These are phyloP conservation scores for Metschnikowia hibisci DNA, from an alignment of 805 yeast species.

Conservation along the genomic window DNA sequence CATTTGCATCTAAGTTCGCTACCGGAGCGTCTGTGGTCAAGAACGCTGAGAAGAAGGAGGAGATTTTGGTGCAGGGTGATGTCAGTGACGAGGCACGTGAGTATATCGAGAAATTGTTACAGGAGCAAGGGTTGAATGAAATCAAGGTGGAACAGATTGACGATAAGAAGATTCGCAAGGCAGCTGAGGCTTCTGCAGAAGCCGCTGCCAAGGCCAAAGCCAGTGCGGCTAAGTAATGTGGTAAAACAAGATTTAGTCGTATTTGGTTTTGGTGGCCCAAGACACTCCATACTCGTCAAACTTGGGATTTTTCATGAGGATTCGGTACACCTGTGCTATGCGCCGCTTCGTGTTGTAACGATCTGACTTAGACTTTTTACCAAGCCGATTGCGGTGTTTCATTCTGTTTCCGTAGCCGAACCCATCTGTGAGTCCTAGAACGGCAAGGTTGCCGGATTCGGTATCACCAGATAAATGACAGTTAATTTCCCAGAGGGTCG, in stretches of 20 bases:
- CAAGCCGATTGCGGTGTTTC: conserved; percentile 18
- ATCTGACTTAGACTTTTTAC: conserved; percentile 18
- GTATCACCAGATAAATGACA: conserved; percentile 20
- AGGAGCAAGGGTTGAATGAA: conserved; percentile 77
- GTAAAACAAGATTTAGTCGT: conserved; percentile 7
- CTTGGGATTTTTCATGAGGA: conserved; percentile 14
- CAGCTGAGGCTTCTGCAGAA: conserved; percentile 17
- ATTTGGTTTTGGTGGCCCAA: conserved; percentile 18
- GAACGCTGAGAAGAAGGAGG: conserved; percentile 88
- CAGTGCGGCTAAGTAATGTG: background rate
- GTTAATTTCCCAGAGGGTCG: conserved; percentile 22
- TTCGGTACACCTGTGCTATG: conserved; percentile 19
- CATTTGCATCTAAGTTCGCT: conserved; percentile 90
- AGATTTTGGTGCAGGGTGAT: conserved; percentile 90
- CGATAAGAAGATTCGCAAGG: conserved; percentile 68
- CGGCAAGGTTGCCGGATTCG: conserved; percentile 22
- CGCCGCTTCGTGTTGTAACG: conserved; percentile 21
- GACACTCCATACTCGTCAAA: conserved; percentile 18
- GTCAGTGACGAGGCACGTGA: conserved; percentile 87
- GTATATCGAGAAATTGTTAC: conserved; percentile 63
- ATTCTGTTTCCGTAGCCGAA: conserved; percentile 21
- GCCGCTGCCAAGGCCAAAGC: conserved; percentile 8
- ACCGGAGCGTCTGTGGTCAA: conserved; percentile 93
- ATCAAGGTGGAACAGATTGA: conserved; percentile 88
- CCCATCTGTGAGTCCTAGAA: conserved; percentile 21